Evolutionary conservation across 345 rosid species (phyloP).

Genomic region (Eucalyptus marginata): DNA sequence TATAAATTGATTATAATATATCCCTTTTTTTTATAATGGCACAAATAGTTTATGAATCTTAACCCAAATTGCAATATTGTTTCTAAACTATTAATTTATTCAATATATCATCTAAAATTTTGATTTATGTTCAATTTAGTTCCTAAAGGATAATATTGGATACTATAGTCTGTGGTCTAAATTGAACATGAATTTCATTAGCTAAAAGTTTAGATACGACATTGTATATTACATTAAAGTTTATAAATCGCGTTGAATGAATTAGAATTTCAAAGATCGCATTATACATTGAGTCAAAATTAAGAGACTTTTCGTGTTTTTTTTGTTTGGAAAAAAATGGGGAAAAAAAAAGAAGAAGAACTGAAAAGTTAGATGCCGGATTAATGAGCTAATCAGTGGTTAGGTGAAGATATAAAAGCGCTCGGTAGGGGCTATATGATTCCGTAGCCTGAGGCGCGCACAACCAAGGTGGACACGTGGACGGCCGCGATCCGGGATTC

Average conservation of each 20-base stretch:
- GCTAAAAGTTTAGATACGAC: neutral
- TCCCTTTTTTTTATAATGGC: neutral
- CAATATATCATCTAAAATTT: rapidly evolving
- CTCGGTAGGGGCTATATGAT: neutral
- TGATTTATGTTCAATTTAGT: too few species aligned
- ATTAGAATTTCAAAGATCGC: too few species aligned
- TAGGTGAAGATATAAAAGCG: neutral
- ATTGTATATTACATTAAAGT: rapidly evolving
- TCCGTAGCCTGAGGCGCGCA: neutral
- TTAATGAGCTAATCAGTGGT: neutral
- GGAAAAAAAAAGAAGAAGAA: too few species aligned
- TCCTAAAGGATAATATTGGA: rapidly evolving
- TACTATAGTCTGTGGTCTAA: rapidly evolving
- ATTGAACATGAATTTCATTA: neutral
- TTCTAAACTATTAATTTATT: too few species aligned
- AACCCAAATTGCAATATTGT: rapidly evolving
- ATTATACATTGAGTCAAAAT: rapidly evolving
- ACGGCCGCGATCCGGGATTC: neutral
- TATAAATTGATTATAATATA: neutral
- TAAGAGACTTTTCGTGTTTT: rapidly evolving
- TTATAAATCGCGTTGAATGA: neutral
- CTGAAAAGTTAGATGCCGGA: neutral
- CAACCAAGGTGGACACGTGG: neutral
- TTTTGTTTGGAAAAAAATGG: too few species aligned
- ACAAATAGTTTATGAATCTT: neutral